These are phyloP conservation scores for Irpex sp. DNA, from an alignment of 1,284 basidiomycete genomes.

Conservation along the genomic window DNA sequence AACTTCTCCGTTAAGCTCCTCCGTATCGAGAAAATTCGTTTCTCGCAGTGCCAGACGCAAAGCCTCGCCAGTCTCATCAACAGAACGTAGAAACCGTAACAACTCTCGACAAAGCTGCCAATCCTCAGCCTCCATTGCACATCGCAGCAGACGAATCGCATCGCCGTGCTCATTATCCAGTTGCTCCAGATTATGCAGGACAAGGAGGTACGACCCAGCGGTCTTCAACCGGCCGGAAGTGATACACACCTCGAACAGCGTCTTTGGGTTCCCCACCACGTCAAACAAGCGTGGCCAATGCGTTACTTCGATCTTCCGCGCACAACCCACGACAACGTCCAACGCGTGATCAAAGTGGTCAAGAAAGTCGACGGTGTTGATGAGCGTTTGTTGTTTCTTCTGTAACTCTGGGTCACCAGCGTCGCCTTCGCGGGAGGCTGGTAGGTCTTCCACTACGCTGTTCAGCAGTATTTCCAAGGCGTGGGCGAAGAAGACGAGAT, in stretches of 20 bases:
- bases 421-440: constrained; percentile 20
- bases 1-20: background rate
- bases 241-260: constrained; percentile 92
- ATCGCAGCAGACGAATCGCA: constrained; percentile 72
- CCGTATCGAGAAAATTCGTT: constrained; percentile 24
- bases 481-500: constrained; percentile 92
- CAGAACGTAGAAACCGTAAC: constrained; percentile 86
- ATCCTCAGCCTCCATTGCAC: constrained; percentile 71
- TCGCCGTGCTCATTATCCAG: constrained; percentile 78
- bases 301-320: constrained; percentile 94
- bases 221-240: constrained; percentile 75
- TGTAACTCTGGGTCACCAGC: constrained; percentile 12
- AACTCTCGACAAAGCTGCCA: constrained; percentile 86
- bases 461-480: constrained; percentile 93
- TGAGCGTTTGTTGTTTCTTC: constrained; percentile 46
- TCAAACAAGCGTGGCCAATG: constrained; percentile 89
- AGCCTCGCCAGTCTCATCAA: constrained; percentile 81
- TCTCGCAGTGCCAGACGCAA: constrained; percentile 58
- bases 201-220: constrained; percentile 90
- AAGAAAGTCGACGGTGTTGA: constrained; percentile 82
- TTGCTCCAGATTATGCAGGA: constrained; percentile 91
- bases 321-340: constrained; percentile 94
- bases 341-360: constrained; percentile 91
- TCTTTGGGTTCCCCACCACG: constrained; percentile 86
- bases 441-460: constrained; percentile 85